Percentiles rank a stretch among this genome's conserved stretches.
phyloP scores from a whole-genome alignment of 2,329 filamentous ascomycete species.

The Penicillium sp. region DNA sequence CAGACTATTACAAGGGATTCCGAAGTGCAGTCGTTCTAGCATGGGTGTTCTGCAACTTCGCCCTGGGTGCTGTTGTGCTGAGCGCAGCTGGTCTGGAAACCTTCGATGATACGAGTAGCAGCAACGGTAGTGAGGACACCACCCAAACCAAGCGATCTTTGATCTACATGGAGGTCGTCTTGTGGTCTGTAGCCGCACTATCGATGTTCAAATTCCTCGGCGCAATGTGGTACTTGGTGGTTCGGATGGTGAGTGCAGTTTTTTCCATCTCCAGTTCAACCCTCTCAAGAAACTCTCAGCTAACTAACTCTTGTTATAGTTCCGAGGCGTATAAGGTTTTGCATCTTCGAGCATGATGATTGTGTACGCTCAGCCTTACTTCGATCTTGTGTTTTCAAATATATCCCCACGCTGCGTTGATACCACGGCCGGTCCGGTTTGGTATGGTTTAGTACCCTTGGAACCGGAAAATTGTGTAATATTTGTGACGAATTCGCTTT shows the following conservation, averaged over 20 bases:
- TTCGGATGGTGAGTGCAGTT: slow-evolving; percentile 77
- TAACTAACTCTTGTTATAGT: slow-evolving; percentile 44
- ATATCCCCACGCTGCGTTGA: slow-evolving; percentile 25
- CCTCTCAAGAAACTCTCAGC: slow-evolving; percentile 6
- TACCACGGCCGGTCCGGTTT: slow-evolving; percentile 37
- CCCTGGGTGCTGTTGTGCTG: slow-evolving; percentile 81
- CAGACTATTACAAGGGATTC: slow-evolving; percentile 98
- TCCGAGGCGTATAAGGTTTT: slow-evolving; percentile 54
- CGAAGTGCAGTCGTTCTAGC: slow-evolving; percentile 86
- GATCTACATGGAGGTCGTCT: slow-evolving; percentile 82
- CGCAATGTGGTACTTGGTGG: slow-evolving; percentile 88
- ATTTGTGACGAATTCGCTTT: slow-evolving; percentile 29
- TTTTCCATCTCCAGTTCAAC: not conserved
- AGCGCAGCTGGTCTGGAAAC: slow-evolving; percentile 81
- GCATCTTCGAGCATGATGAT: slow-evolving; percentile 12
- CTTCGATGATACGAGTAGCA: slow-evolving; percentile 48
- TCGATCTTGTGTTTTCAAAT: slow-evolving; percentile 20
- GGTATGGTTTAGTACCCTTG: slow-evolving; percentile 8
- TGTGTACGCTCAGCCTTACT: slow-evolving; percentile 20
- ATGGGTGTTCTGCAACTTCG: slow-evolving; percentile 98
- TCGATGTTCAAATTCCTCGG: slow-evolving; percentile 87
- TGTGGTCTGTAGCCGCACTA: slow-evolving; percentile 86
- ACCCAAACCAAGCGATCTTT: slow-evolving; percentile 64
- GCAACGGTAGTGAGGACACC: slow-evolving; percentile 38
- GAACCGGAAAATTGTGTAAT: slow-evolving; percentile 21